phyloP scores from a whole-genome alignment of 352 stramenopile species.

The Phytophthora crassamura region DNA sequence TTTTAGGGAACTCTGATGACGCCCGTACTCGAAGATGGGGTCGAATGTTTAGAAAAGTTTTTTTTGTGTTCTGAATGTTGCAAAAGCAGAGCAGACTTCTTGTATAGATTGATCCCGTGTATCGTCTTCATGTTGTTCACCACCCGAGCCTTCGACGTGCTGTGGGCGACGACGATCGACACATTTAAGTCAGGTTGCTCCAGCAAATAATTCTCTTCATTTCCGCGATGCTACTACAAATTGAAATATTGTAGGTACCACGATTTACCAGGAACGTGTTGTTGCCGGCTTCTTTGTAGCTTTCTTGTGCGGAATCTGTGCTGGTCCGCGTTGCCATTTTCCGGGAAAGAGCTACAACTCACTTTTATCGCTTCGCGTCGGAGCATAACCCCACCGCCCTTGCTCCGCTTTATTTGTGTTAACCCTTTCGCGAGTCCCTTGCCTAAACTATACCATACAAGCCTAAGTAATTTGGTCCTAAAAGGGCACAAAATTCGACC shows the following conservation, averaged over 20 bases:
- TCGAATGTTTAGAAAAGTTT: constrained; percentile 4
- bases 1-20: constrained; percentile 1
- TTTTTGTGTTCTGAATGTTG: neutral
- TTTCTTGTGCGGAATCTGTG: neutral
- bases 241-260: constrained; percentile 9
- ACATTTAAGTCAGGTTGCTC: constrained; percentile 1
- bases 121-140: constrained; percentile 1
- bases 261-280: constrained; percentile 7
- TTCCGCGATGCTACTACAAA: neutral
- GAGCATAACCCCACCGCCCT: too few relatives aligned
- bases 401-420: too few relatives aligned
- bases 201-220: too few relatives aligned
- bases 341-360: too few relatives aligned
- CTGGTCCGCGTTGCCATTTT: neutral
- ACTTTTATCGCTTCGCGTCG: too few relatives aligned
- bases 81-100: neutral
- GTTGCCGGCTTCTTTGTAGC: neutral
- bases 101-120: neutral
- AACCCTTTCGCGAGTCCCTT: too few relatives aligned
- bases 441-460: too few relatives aligned
- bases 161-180: neutral
- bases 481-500: too few relatives aligned
- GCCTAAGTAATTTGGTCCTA: too few relatives aligned
- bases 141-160: neutral
- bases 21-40: constrained; percentile 1